Conservation (phyloP, 129 eudicot genomes). For the Centella asiatica region DNA sequence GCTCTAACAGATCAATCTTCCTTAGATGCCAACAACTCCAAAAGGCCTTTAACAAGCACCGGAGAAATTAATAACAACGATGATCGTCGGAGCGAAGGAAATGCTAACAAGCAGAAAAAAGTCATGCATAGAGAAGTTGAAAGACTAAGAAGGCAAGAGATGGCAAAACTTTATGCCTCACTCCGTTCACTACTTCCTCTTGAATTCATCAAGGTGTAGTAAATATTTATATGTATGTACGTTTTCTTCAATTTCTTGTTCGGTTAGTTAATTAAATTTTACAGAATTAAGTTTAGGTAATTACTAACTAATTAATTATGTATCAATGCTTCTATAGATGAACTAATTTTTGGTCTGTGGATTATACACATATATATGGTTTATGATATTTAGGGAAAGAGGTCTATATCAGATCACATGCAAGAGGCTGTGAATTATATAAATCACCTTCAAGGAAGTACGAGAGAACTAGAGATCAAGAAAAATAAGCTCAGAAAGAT, state of each 20-base stretch:
- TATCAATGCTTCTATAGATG: no score
- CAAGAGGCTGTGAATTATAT: slow-evolving; percentile 50
- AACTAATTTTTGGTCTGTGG: background rate
- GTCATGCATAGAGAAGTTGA: slow-evolving; percentile 53
- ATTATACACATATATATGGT: background rate
- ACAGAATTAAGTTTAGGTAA: background rate
- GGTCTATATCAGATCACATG: slow-evolving; percentile 62
- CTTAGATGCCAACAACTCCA: background rate
- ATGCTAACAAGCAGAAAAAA: slow-evolving; percentile 33
- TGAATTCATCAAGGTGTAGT: slow-evolving; percentile 45
- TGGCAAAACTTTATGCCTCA: slow-evolving; percentile 51
- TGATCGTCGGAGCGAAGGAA: no score
- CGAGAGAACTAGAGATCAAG: slow-evolving; percentile 22
- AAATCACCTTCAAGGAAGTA: slow-evolving; percentile 32
- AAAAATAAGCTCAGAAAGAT: slow-evolving; percentile 32
- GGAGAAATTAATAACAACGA: slow-evolving; percentile 1
- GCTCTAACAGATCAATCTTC: slow-evolving; percentile 10
- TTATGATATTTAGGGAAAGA: slow-evolving; percentile 44
- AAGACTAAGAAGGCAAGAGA: slow-evolving; percentile 58
- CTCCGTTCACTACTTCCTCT: slow-evolving; percentile 65
- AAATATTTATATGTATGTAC: background rate
- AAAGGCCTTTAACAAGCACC: background rate
- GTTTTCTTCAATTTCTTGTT: background rate
- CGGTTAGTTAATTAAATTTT: background rate
- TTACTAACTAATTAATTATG: no score